Conservation (phyloP, 176 grass and related monocot genomes). For the Oryza nivara region DNA sequence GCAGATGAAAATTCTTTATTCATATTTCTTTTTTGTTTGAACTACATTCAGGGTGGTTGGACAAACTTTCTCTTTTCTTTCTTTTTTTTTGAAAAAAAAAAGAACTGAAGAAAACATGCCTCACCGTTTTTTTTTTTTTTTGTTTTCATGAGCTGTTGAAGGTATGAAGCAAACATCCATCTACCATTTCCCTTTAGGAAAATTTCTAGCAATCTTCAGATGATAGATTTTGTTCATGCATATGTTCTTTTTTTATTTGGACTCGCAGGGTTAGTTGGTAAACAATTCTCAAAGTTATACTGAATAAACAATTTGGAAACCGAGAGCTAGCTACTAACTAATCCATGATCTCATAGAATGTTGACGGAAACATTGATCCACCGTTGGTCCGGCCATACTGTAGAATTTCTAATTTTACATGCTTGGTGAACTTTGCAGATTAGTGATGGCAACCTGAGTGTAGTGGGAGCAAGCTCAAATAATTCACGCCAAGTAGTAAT, state of each 20-base stretch:
- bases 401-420: neutral
- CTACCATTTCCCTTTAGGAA: constrained; percentile 11
- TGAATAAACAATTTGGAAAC: neutral
- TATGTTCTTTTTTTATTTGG: constrained; percentile 11
- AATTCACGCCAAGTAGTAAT: neutral
- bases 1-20: neutral
- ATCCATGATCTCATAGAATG: neutral
- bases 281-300: neutral
- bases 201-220: neutral
- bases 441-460: neutral
- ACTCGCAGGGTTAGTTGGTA: neutral
- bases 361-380: neutral
- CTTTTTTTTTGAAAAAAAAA: neutral
- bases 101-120: neutral
- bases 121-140: neutral
- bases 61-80: neutral
- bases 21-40: neutral
- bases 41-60: neutral
- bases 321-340: neutral
- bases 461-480: neutral
- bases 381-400: neutral
- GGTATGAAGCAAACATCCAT: neutral
- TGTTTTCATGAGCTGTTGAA: neutral
- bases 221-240: neutral
- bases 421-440: neutral